phyloP scores from a whole-genome alignment of 2,329 filamentous ascomycete genomes.

The Salinomyces thailandicus region DNA sequence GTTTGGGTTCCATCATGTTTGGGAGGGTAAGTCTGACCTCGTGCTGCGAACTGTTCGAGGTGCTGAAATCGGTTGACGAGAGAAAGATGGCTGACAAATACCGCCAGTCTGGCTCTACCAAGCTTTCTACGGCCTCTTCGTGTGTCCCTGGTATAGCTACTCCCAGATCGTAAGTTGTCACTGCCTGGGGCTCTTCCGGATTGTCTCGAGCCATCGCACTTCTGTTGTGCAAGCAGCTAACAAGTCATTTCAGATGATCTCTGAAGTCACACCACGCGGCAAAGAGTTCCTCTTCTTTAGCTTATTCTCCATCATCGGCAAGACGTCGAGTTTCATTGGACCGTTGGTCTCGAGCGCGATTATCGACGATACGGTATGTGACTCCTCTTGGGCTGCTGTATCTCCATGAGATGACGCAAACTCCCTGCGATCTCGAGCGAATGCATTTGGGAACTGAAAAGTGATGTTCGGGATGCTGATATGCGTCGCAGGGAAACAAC shows the following conservation, averaged over 20 bases:
- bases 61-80: too few species aligned
- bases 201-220: not conserved
- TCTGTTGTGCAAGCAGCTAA: too few species aligned
- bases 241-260: slow-evolving; percentile 44
- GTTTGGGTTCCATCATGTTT: slow-evolving; percentile 42
- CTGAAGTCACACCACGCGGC: slow-evolving; percentile 55
- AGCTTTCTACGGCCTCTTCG: slow-evolving; percentile 53
- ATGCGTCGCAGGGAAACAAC: slow-evolving; percentile 38
- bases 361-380: slow-evolving; percentile 43
- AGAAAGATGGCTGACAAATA: not conserved
- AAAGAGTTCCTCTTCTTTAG: slow-evolving; percentile 63
- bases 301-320: slow-evolving; percentile 58
- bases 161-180: slow-evolving; percentile 42
- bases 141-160: slow-evolving; percentile 62
- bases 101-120: slow-evolving; percentile 25
- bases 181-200: not conserved
- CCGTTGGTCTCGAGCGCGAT: slow-evolving; percentile 60
- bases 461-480: too few species aligned
- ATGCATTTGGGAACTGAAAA: too few species aligned
- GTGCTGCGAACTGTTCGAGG: not conserved
- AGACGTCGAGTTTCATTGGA: slow-evolving; percentile 58
- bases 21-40: slow-evolving; percentile 34
- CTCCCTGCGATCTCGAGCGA: too few species aligned
- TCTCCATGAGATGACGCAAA: too few species aligned
- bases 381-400: too few species aligned